Conservation (phyloP, 1,139 yeast genomes). For the Lodderomyces jiufengensis region DNA sequence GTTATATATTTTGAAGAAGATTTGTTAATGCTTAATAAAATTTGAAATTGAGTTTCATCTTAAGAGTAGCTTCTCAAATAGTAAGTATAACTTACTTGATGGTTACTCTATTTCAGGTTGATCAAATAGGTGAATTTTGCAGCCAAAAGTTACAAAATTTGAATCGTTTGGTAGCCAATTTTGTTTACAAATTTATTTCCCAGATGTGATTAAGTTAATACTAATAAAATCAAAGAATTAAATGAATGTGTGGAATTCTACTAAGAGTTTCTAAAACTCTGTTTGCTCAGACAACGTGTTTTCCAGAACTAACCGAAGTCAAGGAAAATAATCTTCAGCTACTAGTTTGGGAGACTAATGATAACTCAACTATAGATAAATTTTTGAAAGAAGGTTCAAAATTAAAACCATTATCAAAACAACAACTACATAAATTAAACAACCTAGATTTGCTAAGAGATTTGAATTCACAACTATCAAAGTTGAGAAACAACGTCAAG, state of each 20-base stretch:
- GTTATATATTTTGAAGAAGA: no score
- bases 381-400: conserved; percentile 18
- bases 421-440: conserved; percentile 26
- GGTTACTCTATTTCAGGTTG: no score
- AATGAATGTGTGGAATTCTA: conserved; percentile 15
- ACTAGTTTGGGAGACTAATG: conserved; percentile 21
- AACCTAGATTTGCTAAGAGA: conserved; percentile 23
- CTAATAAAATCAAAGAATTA: no score
- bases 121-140: no score
- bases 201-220: no score
- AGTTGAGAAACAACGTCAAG: conserved; percentile 31
- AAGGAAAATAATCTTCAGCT: neutral
- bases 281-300: conserved; percentile 4
- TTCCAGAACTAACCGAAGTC: neutral
- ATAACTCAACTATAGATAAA: conserved; percentile 13
- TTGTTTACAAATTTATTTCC: neutral
- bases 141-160: no score
- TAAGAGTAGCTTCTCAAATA: no score
- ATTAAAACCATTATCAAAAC: conserved; percentile 15
- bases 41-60: no score
- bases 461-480: conserved; percentile 21
- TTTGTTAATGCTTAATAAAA: no score
- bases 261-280: conserved; percentile 7
- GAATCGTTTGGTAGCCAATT: neutral
- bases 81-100: no score